Evolutionary conservation across 73 alveolate genomes (phyloP).

Genomic region (Tetrahymena borealis): DNA sequence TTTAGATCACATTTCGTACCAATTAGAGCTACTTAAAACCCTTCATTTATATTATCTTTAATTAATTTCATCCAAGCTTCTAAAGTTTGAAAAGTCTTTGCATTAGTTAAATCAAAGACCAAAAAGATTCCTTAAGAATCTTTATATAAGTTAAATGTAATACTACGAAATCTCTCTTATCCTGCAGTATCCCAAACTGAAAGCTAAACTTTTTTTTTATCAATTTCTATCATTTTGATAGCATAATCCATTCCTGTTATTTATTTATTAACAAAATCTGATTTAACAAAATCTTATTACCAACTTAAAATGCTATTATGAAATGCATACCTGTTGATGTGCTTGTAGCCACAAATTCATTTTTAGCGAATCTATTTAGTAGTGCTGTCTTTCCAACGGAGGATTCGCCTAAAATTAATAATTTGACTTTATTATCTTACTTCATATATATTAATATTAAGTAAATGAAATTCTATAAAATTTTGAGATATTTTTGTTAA

Average conservation of each 20-base stretch:
- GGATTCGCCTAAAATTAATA: not conserved
- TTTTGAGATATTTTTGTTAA: no score
- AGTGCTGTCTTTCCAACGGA: not conserved
- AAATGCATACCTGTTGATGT: not conserved
- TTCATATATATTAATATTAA: not conserved
- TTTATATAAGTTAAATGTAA: slow-evolving; percentile 72
- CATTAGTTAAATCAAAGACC: slow-evolving; percentile 71
- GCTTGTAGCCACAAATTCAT: not conserved
- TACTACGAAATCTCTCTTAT: slow-evolving; percentile 69
- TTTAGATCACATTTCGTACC: not conserved
- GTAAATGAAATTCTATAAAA: no score
- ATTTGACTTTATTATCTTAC: not conserved
- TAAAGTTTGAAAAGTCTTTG: slow-evolving; percentile 44
- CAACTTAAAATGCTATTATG: not conserved
- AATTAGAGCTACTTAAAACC: slow-evolving; percentile 2
- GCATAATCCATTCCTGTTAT: not conserved
- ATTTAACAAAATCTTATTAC: no score
- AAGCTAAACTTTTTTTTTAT: not conserved
- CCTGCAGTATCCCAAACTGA: slow-evolving; percentile 83
- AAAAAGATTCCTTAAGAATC: slow-evolving; percentile 72
- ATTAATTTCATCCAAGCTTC: slow-evolving; percentile 36
- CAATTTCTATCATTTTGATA: not conserved
- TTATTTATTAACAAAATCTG: not conserved
- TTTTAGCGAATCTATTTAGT: not conserved
- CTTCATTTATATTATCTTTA: slow-evolving; percentile 28